A percentile compares a stretch with the other conserved stretches of the same genome.
These are phyloP conservation scores for Plasmodium falciparum DNA, from an alignment of 169 alveolate genomes.

Conservation along the genomic window DNA sequence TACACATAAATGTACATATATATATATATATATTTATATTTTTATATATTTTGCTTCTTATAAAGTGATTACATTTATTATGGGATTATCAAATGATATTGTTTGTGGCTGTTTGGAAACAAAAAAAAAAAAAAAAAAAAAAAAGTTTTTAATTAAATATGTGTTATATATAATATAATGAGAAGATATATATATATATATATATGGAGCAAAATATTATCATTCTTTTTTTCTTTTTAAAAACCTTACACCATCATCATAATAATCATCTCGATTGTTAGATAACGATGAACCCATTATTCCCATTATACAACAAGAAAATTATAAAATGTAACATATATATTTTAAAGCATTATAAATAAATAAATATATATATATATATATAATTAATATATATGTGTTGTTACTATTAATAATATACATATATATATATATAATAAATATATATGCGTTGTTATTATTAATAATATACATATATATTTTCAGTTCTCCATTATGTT, in stretches of 20 bases:
- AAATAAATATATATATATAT: slow-evolving; percentile 2
- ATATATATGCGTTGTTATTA: neutral
- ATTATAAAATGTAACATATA: neutral
- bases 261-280: slow-evolving; percentile 31
- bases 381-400: neutral
- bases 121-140: slow-evolving; percentile 30
- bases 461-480: too few relatives aligned
- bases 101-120: slow-evolving; percentile 19
- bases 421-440: neutral
- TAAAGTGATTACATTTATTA: slow-evolving; percentile 27
- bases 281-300: slow-evolving; percentile 44
- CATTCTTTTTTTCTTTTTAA: slow-evolving; percentile 5
- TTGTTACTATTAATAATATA: neutral
- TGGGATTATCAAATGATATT: slow-evolving; percentile 10
- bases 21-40: neutral
- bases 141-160: neutral
- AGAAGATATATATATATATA: neutral
- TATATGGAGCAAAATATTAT: neutral
- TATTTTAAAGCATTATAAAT: slow-evolving; percentile 19
- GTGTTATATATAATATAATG: too few relatives aligned
- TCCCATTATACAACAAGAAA: slow-evolving; percentile 51
- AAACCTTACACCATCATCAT: slow-evolving; percentile 15
- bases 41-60: neutral
- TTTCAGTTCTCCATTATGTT: too few relatives aligned
- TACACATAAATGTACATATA: neutral